These are phyloP conservation scores for Aureobasidium melanogenum DNA, from an alignment of 2,329 filamentous ascomycete genomes.

Conservation along the genomic window DNA sequence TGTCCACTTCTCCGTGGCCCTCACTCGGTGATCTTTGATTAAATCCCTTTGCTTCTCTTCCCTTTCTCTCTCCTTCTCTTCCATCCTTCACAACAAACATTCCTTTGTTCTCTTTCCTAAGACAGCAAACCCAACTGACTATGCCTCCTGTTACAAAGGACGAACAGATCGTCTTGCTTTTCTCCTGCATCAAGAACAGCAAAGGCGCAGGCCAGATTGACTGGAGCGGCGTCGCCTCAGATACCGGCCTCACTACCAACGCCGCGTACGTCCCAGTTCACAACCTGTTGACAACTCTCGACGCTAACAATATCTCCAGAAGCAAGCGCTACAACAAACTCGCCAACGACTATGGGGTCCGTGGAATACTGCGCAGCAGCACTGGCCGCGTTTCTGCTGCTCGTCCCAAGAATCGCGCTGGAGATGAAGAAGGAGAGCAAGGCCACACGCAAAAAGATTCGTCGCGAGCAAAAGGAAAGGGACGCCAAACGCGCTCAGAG, in stretches of 20 bases:
- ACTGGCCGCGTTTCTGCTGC: slow-evolving; percentile 4
- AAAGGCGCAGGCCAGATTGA: slow-evolving; percentile 53
- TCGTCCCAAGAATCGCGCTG: slow-evolving; percentile 9
- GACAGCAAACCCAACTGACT: background rate
- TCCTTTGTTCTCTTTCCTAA: background rate
- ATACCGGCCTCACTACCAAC: slow-evolving; percentile 54
- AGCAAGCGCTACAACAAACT: slow-evolving; percentile 63
- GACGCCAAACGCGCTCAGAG: background rate
- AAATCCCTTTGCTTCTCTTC: background rate
- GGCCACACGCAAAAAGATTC: background rate
- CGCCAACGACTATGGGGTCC: slow-evolving; percentile 43
- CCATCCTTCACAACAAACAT: background rate
- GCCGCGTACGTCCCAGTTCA: slow-evolving; percentile 52
- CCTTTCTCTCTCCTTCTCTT: background rate
- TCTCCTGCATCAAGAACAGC: slow-evolving; percentile 55
- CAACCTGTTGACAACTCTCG: background rate
- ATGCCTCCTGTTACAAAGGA: slow-evolving; percentile 20
- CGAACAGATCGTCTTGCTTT: slow-evolving; percentile 57
- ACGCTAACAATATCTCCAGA: slow-evolving; percentile 11
- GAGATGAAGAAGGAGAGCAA: slow-evolving; percentile 12
- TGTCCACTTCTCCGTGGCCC: background rate
- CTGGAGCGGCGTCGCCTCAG: slow-evolving; percentile 55
- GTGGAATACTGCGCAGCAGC: slow-evolving; percentile 31
- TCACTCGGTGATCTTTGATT: background rate
- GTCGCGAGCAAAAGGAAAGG: slow-evolving; percentile 1